Conservation (phyloP, 2,329 filamentous ascomycete genomes). For the Pseudofabraea citricarpa region DNA sequence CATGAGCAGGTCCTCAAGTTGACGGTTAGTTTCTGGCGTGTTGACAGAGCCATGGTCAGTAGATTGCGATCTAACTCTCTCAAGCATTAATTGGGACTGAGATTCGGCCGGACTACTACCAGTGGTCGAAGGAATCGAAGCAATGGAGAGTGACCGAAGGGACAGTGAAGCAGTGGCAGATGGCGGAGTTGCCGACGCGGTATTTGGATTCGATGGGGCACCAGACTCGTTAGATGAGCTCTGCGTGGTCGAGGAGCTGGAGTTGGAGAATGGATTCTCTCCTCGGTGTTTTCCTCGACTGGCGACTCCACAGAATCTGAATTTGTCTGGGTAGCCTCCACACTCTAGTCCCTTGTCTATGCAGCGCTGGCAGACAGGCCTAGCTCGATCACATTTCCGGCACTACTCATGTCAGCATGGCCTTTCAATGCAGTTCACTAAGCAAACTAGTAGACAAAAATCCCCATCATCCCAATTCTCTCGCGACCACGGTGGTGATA, state of each 20-base stretch:
- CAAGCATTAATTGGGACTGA: background rate
- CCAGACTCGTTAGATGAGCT: background rate
- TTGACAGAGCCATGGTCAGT: background rate
- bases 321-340: background rate
- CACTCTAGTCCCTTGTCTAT: background rate
- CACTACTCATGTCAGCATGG: background rate
- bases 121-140: too few species aligned
- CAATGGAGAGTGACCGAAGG: background rate
- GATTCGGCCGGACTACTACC: too few species aligned
- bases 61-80: background rate
- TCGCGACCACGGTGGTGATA: too few species aligned
- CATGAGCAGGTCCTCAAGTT: background rate
- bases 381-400: background rate
- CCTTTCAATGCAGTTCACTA: background rate
- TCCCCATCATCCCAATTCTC: too few species aligned
- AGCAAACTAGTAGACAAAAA: background rate
- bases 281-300: constrained; percentile 1
- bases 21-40: background rate
- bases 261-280: background rate
- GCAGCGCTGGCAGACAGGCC: background rate
- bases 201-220: too few species aligned
- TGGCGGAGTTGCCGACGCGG: background rate
- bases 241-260: background rate
- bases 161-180: background rate
- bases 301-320: background rate